These are phyloP conservation scores for Protomyces inundatus DNA, from an alignment of 1,139 yeast genomes.

Conservation along the genomic window DNA sequence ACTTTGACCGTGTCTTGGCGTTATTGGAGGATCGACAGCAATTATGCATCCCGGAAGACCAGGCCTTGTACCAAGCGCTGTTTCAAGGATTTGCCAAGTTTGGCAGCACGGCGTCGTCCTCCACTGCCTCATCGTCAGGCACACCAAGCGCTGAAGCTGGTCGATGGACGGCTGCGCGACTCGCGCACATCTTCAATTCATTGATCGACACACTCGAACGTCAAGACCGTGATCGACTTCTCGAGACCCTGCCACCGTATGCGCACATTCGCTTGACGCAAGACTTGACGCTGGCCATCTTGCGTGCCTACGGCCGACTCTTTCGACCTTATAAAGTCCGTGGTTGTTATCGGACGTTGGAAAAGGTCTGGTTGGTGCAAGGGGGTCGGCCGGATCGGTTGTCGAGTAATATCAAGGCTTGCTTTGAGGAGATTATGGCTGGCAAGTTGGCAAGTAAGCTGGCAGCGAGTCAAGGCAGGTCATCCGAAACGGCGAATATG, in stretches of 20 bases:
- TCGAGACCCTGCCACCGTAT: not conserved
- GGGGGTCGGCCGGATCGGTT: not conserved
- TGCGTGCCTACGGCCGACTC: conserved; percentile 4
- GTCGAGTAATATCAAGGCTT: not conserved
- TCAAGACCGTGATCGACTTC: not conserved
- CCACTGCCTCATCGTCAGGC: not conserved
- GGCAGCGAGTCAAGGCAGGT: too few relatives aligned
- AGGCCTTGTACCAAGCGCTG: conserved; percentile 7
- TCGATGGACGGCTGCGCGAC: conserved; percentile 1
- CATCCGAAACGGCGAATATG: too few relatives aligned
- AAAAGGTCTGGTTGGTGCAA: not conserved
- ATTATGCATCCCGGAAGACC: conserved; percentile 7
- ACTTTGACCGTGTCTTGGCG: not conserved
- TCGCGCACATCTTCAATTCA: conserved; percentile 1
- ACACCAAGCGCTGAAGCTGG: not conserved
- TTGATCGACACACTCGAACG: not conserved
- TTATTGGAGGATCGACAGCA: conserved; percentile 5
- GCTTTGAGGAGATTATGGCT: not conserved
- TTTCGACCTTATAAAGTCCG: not conserved
- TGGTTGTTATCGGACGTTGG: not conserved
- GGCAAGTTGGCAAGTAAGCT: not conserved
- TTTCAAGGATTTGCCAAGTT: conserved; percentile 2
- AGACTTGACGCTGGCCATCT: not conserved
- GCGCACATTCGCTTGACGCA: conserved; percentile 2
- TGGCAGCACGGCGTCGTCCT: not conserved